A percentile compares a stretch with the other conserved stretches of the same genome.
phyloP scores from a whole-genome alignment of 345 rosid genomes.

The Citrus maxima region DNA sequence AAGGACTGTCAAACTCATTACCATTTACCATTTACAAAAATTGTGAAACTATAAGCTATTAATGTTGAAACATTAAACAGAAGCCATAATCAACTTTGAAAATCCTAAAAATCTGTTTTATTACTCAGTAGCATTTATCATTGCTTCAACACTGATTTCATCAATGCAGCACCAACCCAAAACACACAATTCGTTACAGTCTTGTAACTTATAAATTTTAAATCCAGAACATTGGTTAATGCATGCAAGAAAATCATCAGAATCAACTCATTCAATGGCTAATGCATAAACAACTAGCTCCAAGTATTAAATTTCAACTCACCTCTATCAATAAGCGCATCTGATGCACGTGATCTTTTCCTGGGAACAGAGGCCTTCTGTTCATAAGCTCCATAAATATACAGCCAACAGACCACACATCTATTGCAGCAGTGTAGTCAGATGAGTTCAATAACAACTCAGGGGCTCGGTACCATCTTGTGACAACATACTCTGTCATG shows the following conservation, averaged over 20 bases:
- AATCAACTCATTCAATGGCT: neutral
- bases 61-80: neutral
- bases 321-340: constrained; percentile 93
- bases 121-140: neutral
- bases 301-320: constrained; percentile 14
- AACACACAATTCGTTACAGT: neutral
- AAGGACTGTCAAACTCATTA: neutral
- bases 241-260: neutral
- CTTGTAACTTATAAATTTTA: neutral
- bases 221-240: neutral
- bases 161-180: neutral
- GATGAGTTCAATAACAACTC: constrained; percentile 88
- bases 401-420: constrained; percentile 99
- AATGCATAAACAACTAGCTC: neutral
- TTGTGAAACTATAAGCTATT: neutral
- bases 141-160: neutral
- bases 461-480: constrained; percentile 98
- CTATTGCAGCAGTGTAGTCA: constrained; percentile 87
- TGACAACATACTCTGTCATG: constrained; percentile 98
- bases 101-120: constrained; percentile 1
- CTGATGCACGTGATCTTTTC: constrained; percentile 93
- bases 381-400: constrained; percentile 97
- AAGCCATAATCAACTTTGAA: neutral
- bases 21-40: neutral
- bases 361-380: constrained; percentile 87